Base-by-base conservation (phyloP, 208 protist species). In the Leishmania guyanensis region DNA sequence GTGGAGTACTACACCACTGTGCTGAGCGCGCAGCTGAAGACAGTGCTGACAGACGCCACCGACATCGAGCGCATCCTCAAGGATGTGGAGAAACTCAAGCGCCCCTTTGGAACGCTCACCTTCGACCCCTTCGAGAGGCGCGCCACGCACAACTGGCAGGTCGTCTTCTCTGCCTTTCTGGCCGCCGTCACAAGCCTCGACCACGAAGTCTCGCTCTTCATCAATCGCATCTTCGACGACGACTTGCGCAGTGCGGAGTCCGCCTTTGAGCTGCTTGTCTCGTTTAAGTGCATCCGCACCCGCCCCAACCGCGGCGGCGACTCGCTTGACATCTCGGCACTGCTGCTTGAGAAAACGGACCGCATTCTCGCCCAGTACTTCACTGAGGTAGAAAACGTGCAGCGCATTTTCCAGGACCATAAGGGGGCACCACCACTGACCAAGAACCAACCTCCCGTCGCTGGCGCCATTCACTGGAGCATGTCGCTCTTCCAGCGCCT, bases 381-480 rank as follows among this genome's bases (percentile, higher is more conserved):
- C 75, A 90, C 86, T 51, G 98, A 99, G 87, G 80, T 99, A 8
- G 92, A 98, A 71, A 89, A 93, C 51, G 95, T 99, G 29, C 89
- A 97, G 68, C 73, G 78, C 70, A 97, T 99, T 53, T 99, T 99
- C 85, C 50, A 95, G 4, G 80, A 92, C 53, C 84, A 99, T 75
- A 77, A 92, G 29, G 87, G 95, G 46, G 84, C 90, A 77, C 99
- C 99, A 36, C 99, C 99, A 46, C 86, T 98, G 10, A 96, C 96
- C 12, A 99, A 99, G 85, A 99, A 99, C 86, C 96, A 99, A 86
- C 99, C 99, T 22, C 97, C 97, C 20, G 90, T 99, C n/a, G 97
- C 99, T 6, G 99, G 98, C 36, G 84, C 97, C 46, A 98, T 99
- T 75, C 95, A 98, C 87, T 99, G 98, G 99, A 98, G 97, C 73